These are phyloP conservation scores for Psilocybe cubensis DNA, from an alignment of 768 basidiomycete genomes.

Conservation along the genomic window DNA sequence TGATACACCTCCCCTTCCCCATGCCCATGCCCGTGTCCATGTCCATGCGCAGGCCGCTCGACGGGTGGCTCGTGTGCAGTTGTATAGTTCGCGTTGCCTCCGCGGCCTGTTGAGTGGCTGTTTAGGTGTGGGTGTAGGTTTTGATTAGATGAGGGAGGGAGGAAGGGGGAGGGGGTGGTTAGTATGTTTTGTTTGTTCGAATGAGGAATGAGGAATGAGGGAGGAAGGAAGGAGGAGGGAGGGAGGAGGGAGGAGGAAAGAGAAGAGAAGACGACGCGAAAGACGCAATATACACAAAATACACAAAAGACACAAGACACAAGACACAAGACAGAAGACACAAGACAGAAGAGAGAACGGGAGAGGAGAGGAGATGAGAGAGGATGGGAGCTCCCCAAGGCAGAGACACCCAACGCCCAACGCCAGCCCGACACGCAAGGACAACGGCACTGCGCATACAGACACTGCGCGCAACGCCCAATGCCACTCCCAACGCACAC, in stretches of 20 bases:
- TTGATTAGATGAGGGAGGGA: background rate
- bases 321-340: too few species aligned
- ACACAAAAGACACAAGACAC: conserved; percentile 41
- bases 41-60: conserved; percentile 27
- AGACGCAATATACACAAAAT: background rate
- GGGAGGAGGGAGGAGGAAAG: background rate
- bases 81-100: conserved; percentile 67
- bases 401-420: too few species aligned
- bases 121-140: background rate
- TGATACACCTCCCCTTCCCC: conserved; percentile 27
- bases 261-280: too few species aligned
- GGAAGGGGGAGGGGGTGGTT: background rate
- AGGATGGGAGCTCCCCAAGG: too few species aligned
- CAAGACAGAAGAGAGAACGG: too few species aligned
- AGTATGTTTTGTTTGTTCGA: background rate
- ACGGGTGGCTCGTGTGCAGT: conserved; percentile 36
- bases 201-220: background rate
- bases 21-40: background rate
- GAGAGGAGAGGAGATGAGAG: too few species aligned
- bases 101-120: conserved; percentile 72
- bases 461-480: conserved; percentile 11
- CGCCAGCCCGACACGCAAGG: too few species aligned
- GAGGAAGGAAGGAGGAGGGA: background rate
- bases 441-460: too few species aligned
- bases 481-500: background rate